phyloP scores from a whole-genome alignment of 768 basidiomycete genomes.

The Boletus bicolor region DNA sequence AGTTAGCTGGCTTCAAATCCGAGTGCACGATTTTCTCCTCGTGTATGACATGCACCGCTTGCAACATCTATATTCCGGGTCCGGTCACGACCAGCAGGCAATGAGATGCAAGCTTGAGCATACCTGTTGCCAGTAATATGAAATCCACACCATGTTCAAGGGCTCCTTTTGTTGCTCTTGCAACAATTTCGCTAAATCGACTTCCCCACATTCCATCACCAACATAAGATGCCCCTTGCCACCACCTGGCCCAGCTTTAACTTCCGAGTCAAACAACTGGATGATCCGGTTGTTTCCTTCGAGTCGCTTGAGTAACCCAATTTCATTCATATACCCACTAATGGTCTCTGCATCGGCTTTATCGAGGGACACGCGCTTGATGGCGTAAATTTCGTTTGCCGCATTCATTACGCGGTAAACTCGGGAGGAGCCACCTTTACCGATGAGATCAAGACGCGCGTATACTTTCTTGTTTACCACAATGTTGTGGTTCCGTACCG shows the following conservation, averaged over 20 bases:
- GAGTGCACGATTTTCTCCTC: conserved; percentile 99
- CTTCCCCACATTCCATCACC: conserved; percentile 97
- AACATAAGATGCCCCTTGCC: conserved; percentile 75
- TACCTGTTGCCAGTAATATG: conserved; percentile 97
- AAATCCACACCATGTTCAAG: conserved; percentile 90
- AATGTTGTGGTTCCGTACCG: conserved; percentile 40
- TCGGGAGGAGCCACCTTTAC: conserved; percentile 92
- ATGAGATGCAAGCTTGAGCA: conserved; percentile 14
- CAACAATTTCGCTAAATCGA: conserved; percentile 82
- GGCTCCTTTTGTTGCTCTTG: conserved; percentile 81
- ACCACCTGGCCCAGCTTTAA: conserved; percentile 60
- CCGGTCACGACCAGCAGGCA: neutral
- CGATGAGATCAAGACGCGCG: conserved; percentile 82
- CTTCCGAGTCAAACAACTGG: conserved; percentile 85
- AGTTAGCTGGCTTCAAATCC: conserved; percentile 97
- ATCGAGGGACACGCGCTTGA: conserved; percentile 91
- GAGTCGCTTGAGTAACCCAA: conserved; percentile 88
- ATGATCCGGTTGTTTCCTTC: conserved; percentile 93
- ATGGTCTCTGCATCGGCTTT: conserved; percentile 87
- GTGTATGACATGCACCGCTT: conserved; percentile 98
- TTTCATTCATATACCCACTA: conserved; percentile 94
- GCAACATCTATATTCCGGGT: conserved; percentile 69
- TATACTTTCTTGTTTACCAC: conserved; percentile 72
- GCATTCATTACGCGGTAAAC: conserved; percentile 88
- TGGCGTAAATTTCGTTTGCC: conserved; percentile 75